Conservation (phyloP, 2,329 filamentous ascomycete genomes). For the Dryadomyces quercus-mongolicae region DNA sequence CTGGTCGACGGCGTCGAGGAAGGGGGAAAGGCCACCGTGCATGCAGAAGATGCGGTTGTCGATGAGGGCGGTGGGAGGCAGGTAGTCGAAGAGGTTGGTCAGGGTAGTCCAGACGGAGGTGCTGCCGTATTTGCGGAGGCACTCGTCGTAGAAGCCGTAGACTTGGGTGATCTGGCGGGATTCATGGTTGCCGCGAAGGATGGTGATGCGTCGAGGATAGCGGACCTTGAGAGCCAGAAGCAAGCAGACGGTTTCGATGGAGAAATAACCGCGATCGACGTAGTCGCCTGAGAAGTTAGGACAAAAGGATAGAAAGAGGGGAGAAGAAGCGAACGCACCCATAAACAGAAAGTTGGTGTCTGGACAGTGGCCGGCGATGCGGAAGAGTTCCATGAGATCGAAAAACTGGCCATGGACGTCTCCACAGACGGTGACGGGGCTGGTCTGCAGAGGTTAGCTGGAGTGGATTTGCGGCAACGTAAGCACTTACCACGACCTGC, state of each 20-base stretch:
- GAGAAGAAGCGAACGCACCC: background rate
- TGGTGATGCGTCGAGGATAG: constrained; percentile 1
- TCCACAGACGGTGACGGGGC: background rate
- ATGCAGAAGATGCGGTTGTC: background rate
- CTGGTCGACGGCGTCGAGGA: constrained; percentile 1
- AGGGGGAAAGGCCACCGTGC: constrained; percentile 1
- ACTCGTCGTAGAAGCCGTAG: constrained; percentile 99
- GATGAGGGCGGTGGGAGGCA: background rate
- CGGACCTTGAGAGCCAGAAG: background rate
- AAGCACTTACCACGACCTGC: background rate
- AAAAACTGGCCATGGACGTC: constrained; percentile 2
- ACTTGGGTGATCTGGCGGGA: constrained; percentile 97
- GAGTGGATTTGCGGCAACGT: background rate
- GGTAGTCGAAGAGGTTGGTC: background rate
- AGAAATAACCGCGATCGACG: constrained; percentile 1
- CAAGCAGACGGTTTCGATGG: background rate
- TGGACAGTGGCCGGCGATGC: background rate
- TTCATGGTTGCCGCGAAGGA: constrained; percentile 32
- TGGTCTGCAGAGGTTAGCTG: background rate
- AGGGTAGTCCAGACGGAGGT: background rate
- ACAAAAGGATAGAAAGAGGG: background rate
- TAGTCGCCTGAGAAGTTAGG: constrained; percentile 1
- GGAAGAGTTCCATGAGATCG: constrained; percentile 1
- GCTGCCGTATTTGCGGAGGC: constrained; percentile 51
- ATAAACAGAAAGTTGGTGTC: constrained; percentile 2